These are phyloP conservation scores for Prunus salicina DNA, from an alignment of 306 rosid species.

Conservation along the genomic window DNA sequence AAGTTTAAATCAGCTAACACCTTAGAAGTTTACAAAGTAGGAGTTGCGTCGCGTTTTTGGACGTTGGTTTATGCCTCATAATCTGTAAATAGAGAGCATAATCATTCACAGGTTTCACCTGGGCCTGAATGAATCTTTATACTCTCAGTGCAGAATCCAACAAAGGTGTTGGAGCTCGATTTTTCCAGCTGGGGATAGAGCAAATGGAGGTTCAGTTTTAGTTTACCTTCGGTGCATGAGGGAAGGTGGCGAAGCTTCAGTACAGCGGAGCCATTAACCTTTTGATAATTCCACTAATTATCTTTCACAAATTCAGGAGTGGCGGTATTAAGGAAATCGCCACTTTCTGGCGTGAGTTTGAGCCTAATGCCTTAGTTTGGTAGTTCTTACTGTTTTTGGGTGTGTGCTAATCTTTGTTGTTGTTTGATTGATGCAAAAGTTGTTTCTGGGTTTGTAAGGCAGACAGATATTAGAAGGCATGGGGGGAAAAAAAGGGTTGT, in stretches of 20 bases:
- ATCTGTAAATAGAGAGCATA: constrained; percentile 98
- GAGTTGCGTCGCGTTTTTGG: constrained; percentile 44
- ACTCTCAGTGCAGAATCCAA: constrained; percentile 89
- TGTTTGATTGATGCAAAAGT: constrained; percentile 11
- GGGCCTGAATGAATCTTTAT: constrained; percentile 74
- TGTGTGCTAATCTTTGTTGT: constrained; percentile 22
- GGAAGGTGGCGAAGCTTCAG: constrained; percentile 57
- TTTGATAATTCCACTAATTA: constrained; percentile 37
- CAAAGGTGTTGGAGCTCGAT: constrained; percentile 85
- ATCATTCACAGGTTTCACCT: constrained; percentile 60
- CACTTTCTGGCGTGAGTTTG: constrained; percentile 40
- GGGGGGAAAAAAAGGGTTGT: constrained; percentile 11
- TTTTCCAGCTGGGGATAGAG: constrained; percentile 80
- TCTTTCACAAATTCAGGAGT: constrained; percentile 34
- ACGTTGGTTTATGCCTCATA: constrained; percentile 64
- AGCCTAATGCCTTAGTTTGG: constrained; percentile 31
- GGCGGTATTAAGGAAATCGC: constrained; percentile 53
- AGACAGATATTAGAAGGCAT: constrained; percentile 27
- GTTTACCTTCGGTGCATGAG: constrained; percentile 64
- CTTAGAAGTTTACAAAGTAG: constrained; percentile 51
- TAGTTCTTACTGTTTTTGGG: constrained; percentile 26
- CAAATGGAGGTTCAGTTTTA: constrained; percentile 83
- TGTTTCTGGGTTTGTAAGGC: constrained; percentile 39
- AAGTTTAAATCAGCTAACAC: constrained; percentile 63
- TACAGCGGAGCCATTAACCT: constrained; percentile 46